A percentile compares a stretch with the other conserved stretches of the same genome.
These are phyloP conservation scores for Rhipidocladum racemiflorum DNA, from an alignment of 176 grass and related monocot species.

Conservation along the genomic window DNA sequence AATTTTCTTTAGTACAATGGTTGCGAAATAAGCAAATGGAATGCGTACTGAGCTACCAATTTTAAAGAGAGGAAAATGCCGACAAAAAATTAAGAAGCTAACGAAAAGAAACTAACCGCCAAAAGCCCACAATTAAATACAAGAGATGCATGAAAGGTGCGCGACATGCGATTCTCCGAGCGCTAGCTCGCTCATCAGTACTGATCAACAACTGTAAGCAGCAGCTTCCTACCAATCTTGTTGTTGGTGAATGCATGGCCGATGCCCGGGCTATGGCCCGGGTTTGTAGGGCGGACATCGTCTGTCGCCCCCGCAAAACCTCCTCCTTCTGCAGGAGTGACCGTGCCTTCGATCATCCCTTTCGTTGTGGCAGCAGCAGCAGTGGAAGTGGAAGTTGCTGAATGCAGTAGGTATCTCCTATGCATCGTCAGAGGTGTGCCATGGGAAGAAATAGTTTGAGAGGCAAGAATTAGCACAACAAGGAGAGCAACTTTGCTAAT, in stretches of 20 bases:
- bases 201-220: background rate
- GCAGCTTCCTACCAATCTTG: slow-evolving; percentile 34
- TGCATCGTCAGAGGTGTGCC: background rate
- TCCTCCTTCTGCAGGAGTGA: background rate
- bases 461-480: slow-evolving; percentile 6
- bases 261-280: slow-evolving; percentile 29
- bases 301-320: background rate
- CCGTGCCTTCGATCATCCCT: background rate
- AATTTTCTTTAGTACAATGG: too few species aligned
- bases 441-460: background rate
- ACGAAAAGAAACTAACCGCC: too few species aligned
- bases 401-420: slow-evolving; percentile 6
- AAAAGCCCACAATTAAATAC: too few species aligned
- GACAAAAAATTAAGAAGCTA: too few species aligned
- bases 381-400: background rate
- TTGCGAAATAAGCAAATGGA: too few species aligned
- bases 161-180: background rate
- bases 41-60: too few species aligned
- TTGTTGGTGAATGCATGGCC: slow-evolving; percentile 37
- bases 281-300: background rate
- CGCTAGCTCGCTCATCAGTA: background rate
- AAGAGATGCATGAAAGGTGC: too few species aligned
- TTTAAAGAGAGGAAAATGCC: too few species aligned
- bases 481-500: slow-evolving; percentile 12
- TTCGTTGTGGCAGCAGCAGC: background rate